Evolutionary conservation across 257 asterid species (phyloP).

Genomic region (Orobanche coerulescens): DNA sequence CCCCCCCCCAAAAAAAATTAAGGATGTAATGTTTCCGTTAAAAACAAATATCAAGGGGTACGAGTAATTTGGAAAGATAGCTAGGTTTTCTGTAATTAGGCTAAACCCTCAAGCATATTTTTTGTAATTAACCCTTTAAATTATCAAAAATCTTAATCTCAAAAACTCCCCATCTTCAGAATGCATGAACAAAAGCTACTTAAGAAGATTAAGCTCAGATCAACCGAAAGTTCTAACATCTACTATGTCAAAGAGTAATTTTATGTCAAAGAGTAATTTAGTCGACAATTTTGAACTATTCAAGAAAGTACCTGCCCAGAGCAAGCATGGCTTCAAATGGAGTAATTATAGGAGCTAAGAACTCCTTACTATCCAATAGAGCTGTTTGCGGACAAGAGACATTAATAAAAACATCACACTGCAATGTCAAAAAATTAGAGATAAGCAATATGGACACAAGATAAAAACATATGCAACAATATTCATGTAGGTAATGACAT

Average conservation of each 20-base stretch:
- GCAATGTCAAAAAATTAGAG: conserved; percentile 23
- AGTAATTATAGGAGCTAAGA: conserved; percentile 93
- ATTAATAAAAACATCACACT: conserved; percentile 81
- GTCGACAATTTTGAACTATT: conserved; percentile 16
- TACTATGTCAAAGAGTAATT: not conserved
- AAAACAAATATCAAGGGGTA: not conserved
- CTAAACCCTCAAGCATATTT: not conserved
- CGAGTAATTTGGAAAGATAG: not conserved
- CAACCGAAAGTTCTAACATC: not conserved
- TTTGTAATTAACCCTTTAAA: not conserved
- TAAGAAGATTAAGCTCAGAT: conserved; percentile 13
- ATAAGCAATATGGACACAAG: conserved; percentile 15
- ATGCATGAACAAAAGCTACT: not conserved
- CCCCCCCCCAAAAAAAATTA: no score
- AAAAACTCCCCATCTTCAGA: not conserved
- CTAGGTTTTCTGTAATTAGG: not conserved
- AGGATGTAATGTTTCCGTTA: not conserved
- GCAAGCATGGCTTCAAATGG: conserved; percentile 96
- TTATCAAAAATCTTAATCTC: not conserved
- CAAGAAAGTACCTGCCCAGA: conserved; percentile 50
- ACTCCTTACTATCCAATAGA: conserved; percentile 88
- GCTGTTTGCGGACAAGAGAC: conserved; percentile 95
- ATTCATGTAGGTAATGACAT: not conserved
- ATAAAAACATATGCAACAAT: not conserved
- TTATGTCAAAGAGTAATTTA: not conserved